Evolutionary conservation across 2,329 filamentous ascomycete species (phyloP), one percentile per base, ranked within the genome.

Genomic region (Fusarium sp.): DNA sequence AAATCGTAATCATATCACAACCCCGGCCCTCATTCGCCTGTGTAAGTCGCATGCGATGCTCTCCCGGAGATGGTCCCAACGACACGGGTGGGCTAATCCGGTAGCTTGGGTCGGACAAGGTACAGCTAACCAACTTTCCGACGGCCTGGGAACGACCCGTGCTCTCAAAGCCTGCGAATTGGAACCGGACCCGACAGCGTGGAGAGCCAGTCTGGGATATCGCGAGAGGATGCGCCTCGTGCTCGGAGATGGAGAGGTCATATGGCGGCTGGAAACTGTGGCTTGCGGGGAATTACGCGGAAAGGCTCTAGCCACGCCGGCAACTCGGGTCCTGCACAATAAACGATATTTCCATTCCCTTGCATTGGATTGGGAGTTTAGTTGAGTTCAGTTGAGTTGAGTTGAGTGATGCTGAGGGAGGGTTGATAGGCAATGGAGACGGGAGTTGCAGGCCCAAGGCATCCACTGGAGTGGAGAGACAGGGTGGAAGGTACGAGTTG

Each of bases 1-100:
- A 13, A 25, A 24, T 25, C 26, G 41, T 43, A 34, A 39, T 38
- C 51, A 36, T 35, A 39, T 39, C 41, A 43, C 31, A 31, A 43
- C 39, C 35, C 45, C 44, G 22, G 32, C 41, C 32, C 32, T 38
- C 12, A 26, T 38, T 34, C 34, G 39, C 38, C 45, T 24, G 22
- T 32, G 29, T 40, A 31, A 39, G 36, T 22, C 24, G 15, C 22
- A 32, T 29, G 29, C 28, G 15, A 13, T 38, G 35, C 41, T 45
- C 48, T 40, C 34, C 38, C 29, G 35, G 29, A 24, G 34, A 48
- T 38, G 56, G 66, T 65, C 64, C 68, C 68, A 65, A 43, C 48
- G 53, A 53, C 49, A 49, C 65, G 68, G 64, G 56, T 70, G 55
- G 53, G 55, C 61, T 68, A 70, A 67, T 67, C 68, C 68, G 67